Evolutionary conservation across 352 stramenopile genomes (phyloP), one percentile per base, ranked within the genome.

Genomic region (Phytophthora syringae): DNA sequence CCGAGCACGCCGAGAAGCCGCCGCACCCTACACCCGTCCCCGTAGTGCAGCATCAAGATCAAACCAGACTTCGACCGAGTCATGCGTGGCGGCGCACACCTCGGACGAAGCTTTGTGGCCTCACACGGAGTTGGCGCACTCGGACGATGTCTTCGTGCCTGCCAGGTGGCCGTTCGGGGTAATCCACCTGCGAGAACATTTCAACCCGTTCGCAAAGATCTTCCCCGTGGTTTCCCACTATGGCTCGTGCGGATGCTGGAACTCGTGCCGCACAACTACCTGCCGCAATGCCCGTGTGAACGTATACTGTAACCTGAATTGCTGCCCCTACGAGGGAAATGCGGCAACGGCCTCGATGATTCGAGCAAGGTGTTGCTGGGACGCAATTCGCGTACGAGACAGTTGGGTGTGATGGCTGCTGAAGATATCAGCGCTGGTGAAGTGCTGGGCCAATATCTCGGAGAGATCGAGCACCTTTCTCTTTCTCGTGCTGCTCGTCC

Each of bases 261-360:
- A 7, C 2, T 20, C 22, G 25, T 60, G 39, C 12, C 48, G 40
- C 2, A 37, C 24, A 7, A 13, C 13, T 1, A 27, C 21, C 1
- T 40, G 37, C 58, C 28, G 48, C 27, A 65, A 54, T 30, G 3
- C 39, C 1, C 28, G 34, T 9, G 37, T 66, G 48, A n/a, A 50
- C 15, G 1, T 59, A 9, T 54, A 50, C 49, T 66, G 45, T 39
- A 60, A 36, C 40, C 6, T 48, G 5, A 64, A 57, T 32, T 45
- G 47, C n/a, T 64, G 36, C 37, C 36, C 47, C 7, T 64, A 52
- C 20, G 45, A n/a, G 0, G 56, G 37, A 11, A 52, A 20, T 64
- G 56, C 18, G 55, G 56, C 7, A 64, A 64, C 27, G 47, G 56
- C 2, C 24, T 64, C 7, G 20, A 21, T 2, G 56, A 64, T 2